These are phyloP conservation scores for Endoconidiophora laricicola DNA, from an alignment of 2,329 filamentous ascomycete species.

Conservation along the genomic window DNA sequence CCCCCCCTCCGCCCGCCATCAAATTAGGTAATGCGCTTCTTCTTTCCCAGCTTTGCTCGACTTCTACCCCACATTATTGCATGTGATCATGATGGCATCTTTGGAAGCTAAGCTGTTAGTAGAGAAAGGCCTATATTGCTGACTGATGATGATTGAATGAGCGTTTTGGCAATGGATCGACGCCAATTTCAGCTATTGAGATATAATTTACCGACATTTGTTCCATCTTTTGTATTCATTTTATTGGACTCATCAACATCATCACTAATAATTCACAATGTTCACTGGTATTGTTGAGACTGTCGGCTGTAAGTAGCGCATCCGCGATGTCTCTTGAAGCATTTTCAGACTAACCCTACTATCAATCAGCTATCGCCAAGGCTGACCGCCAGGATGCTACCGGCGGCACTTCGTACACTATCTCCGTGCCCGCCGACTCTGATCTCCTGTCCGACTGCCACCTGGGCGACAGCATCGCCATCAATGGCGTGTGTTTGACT, in stretches of 20 bases:
- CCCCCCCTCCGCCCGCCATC: background rate
- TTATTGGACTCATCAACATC: no score
- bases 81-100: no score
- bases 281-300: constrained; percentile 92
- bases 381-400: constrained; percentile 68
- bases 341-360: background rate
- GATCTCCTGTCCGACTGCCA: constrained; percentile 70
- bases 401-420: constrained; percentile 79
- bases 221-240: no score
- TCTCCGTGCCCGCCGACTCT: constrained; percentile 49
- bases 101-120: background rate
- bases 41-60: no score
- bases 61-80: no score
- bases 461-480: constrained; percentile 80
- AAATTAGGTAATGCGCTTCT: no score
- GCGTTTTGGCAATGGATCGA: background rate
- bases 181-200: no score
- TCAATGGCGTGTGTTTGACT: constrained; percentile 93
- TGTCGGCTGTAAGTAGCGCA: constrained; percentile 60
- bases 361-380: constrained; percentile 53
- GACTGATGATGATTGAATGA: background rate
- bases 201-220: no score
- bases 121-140: background rate
- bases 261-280: constrained; percentile 34
- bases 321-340: background rate